These are phyloP conservation scores for Melampsora abietis-canadensis DNA, from an alignment of 1,284 basidiomycete genomes.

Conservation along the genomic window DNA sequence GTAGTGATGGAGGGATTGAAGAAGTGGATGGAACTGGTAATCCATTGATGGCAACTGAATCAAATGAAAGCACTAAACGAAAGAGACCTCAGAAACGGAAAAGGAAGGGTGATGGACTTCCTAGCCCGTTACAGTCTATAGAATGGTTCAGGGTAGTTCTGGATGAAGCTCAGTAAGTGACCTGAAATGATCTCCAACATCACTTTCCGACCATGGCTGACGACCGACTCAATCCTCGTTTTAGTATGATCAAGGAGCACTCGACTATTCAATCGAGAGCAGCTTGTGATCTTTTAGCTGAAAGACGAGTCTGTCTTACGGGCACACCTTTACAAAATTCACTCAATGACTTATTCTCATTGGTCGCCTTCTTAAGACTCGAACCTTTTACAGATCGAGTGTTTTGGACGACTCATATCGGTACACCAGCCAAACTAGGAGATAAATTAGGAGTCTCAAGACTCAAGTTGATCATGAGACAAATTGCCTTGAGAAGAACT, in stretches of 20 bases:
- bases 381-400: conserved; percentile 89
- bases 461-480: conserved; percentile 95
- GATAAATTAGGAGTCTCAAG: conserved; percentile 86
- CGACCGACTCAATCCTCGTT: conserved; percentile 4
- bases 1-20: conserved; percentile 31
- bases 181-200: not conserved
- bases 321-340: conserved; percentile 99
- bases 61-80: conserved; percentile 4
- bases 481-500: conserved; percentile 89
- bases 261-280: conserved; percentile 89
- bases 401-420: conserved; percentile 88
- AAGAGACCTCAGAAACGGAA: conserved; percentile 37
- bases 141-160: conserved; percentile 97
- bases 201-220: not conserved
- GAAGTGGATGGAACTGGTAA: conserved; percentile 32
- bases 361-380: conserved; percentile 91
- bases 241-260: conserved; percentile 91
- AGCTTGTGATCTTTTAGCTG: conserved; percentile 87
- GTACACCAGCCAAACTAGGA: conserved; percentile 82
- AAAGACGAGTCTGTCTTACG: conserved; percentile 86
- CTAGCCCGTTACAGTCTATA: conserved; percentile 87
- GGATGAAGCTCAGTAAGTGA: conserved; percentile 90
- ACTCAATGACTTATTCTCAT: conserved; percentile 91
- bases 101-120: conserved; percentile 56
- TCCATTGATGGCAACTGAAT: not conserved